Conservation (phyloP, 352 stramenopile species). For the Elongisporangium undulatum region DNA sequence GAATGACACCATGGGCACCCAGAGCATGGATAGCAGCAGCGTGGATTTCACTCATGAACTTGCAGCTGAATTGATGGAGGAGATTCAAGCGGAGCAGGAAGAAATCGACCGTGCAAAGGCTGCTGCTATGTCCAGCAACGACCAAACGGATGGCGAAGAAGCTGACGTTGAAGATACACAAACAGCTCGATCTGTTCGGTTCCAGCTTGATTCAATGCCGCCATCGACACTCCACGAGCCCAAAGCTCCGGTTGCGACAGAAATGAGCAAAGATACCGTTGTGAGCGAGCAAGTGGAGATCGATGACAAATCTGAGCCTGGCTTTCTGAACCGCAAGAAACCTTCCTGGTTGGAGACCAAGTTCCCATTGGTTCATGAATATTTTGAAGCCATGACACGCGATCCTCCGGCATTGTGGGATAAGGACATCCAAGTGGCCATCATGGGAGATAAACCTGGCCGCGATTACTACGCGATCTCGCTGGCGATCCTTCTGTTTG, state of each 20-base stretch:
- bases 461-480: conserved; percentile 72
- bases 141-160: background rate
- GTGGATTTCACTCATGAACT: conserved; percentile 18
- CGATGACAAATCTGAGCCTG: conserved; percentile 35
- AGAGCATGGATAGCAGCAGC: background rate
- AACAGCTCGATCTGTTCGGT: conserved; percentile 11
- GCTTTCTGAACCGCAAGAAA: conserved; percentile 39
- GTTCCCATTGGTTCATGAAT: conserved; percentile 36
- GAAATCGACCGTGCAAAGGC: background rate
- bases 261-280: conserved; percentile 11
- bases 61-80: conserved; percentile 38
- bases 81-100: conserved; percentile 42
- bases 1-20: background rate
- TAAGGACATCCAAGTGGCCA: conserved; percentile 81
- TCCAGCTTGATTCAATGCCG: background rate
- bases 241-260: background rate
- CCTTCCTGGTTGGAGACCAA: conserved; percentile 53
- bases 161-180: conserved; percentile 9
- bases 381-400: conserved; percentile 65
- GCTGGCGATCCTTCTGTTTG: conserved; percentile 58
- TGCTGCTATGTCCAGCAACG: conserved; percentile 4
- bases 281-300: conserved; percentile 68
- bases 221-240: background rate
- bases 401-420: conserved; percentile 73
- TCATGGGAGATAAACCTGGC: conserved; percentile 72